Percentiles rank a stretch among this genome's conserved stretches.
Evolutionary conservation across 192 early-diverging fungal genomes (phyloP).

Genomic region (Kickxella alabastrina): DNA sequence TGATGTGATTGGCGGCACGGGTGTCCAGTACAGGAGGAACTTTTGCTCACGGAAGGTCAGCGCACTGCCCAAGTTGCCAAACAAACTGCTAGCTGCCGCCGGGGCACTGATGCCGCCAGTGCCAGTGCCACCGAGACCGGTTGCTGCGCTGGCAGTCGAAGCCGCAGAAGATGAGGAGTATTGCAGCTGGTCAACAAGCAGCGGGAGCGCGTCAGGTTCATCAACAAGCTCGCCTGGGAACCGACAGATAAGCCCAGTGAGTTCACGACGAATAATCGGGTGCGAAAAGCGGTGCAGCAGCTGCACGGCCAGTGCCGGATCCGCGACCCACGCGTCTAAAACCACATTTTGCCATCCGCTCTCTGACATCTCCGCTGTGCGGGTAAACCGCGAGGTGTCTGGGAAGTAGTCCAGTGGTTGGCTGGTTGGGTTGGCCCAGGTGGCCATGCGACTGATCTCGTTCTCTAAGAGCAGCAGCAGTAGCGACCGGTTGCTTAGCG

Average conservation of each 20-base stretch:
- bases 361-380: conserved; percentile 45
- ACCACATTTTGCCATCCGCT: conserved; percentile 75
- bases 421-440: conserved; percentile 81
- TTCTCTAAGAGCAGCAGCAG: conserved; percentile 83
- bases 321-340: conserved; percentile 77
- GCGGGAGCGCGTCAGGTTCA: conserved; percentile 67
- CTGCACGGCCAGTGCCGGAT: conserved; percentile 79
- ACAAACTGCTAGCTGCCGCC: conserved; percentile 23
- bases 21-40: conserved; percentile 84
- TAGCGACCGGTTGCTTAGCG: conserved; percentile 44
- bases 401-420: conserved; percentile 26
- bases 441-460: conserved; percentile 76
- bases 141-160: conserved; percentile 3
- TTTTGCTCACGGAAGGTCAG: conserved; percentile 50
- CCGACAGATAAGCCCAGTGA: conserved; percentile 60
- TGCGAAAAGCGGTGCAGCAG: conserved; percentile 71
- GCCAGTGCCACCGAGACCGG: neutral
- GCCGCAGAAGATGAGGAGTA: no score
- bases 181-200: conserved; percentile 63
- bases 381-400: conserved; percentile 28
- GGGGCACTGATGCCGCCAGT: neutral
- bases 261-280: conserved; percentile 61
- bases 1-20: conserved; percentile 87
- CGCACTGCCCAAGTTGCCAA: conserved; percentile 16
- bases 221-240: conserved; percentile 64